Conservation (phyloP, 208 protist genomes). For the Trypanosomatidae sp. region DNA sequence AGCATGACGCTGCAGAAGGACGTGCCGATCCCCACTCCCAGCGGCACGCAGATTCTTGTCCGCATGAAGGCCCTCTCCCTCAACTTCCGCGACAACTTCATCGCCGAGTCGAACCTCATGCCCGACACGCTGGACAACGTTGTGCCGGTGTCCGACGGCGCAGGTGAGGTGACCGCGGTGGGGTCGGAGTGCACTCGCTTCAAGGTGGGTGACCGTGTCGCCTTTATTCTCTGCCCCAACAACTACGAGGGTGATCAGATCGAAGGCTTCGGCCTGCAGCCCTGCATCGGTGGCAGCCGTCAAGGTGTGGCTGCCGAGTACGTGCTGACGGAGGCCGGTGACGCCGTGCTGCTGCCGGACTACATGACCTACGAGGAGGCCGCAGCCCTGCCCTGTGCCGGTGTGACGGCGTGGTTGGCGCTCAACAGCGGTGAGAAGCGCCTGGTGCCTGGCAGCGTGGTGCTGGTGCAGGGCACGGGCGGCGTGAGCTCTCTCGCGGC, state of each 20-base stretch:
- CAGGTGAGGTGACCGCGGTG: conserved; percentile 25
- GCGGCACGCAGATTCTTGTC: background rate
- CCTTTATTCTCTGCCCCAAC: conserved; percentile 16
- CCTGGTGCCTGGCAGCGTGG: conserved; percentile 28
- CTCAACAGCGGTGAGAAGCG: conserved; percentile 24
- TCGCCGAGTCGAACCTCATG: too few relatives aligned
- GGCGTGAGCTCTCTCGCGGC: conserved; percentile 37
- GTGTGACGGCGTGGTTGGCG: conserved; percentile 32
- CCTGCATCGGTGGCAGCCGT: conserved; percentile 23
- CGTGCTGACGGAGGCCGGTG: conserved; percentile 18
- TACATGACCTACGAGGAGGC: conserved; percentile 35
- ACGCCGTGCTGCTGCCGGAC: conserved; percentile 16
- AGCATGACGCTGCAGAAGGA: background rate
- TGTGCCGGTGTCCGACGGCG: conserved; percentile 24
- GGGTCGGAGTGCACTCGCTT: conserved; percentile 10
- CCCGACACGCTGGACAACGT: conserved; percentile 24
- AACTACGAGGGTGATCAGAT: conserved; percentile 21
- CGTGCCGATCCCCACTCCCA: background rate
- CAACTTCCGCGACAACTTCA: too few relatives aligned
- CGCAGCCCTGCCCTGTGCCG: conserved; percentile 29
- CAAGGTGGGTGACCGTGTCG: conserved; percentile 31
- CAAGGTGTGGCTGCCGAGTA: conserved; percentile 31
- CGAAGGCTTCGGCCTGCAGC: conserved; percentile 25
- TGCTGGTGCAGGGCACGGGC: conserved; percentile 38
- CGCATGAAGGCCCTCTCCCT: too few relatives aligned